Conservation (phyloP, 225 moss, liverwort and hornwort genomes). For the Pseudisothecium myosuroides region DNA sequence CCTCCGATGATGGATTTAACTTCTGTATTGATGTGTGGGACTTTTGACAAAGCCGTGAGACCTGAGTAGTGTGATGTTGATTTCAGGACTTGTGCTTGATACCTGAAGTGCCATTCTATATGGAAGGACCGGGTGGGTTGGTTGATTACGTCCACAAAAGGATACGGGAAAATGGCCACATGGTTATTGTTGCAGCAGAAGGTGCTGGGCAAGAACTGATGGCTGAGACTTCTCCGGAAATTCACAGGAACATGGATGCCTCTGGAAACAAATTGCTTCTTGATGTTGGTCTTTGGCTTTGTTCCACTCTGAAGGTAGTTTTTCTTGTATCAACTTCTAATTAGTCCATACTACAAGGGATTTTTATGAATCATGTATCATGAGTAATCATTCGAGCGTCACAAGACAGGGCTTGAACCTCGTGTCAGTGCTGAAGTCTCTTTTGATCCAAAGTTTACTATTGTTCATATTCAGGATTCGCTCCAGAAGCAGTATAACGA, state of each 20-base stretch:
- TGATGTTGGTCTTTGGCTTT: conserved; percentile 63
- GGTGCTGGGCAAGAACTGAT: conserved; percentile 76
- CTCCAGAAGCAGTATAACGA: conserved; percentile 17
- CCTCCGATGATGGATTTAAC: not conserved
- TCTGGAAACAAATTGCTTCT: conserved; percentile 61
- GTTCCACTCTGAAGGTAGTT: conserved; percentile 39
- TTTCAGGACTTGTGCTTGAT: conserved; percentile 65
- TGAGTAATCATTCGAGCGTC: not conserved
- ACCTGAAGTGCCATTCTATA: conserved; percentile 64
- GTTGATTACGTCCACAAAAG: conserved; percentile 24
- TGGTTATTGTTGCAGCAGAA: conserved; percentile 63
- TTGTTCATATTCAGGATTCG: conserved; percentile 15
- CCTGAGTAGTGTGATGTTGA: not conserved
- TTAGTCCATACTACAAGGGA: not conserved
- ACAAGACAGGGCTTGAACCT: not conserved
- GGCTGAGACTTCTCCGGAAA: conserved; percentile 12
- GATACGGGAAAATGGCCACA: conserved; percentile 48
- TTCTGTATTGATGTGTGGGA: not conserved
- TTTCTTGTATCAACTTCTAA: not conserved
- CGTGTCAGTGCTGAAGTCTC: not conserved
- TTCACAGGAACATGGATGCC: conserved; percentile 24
- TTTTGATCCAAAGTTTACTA: not conserved
- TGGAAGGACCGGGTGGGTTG: conserved; percentile 49
- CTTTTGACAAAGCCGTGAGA: not conserved
- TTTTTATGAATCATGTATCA: not conserved